Base-by-base conservation (phyloP, 148 eudicot genomes). In the Diospyros kaki region DNA sequence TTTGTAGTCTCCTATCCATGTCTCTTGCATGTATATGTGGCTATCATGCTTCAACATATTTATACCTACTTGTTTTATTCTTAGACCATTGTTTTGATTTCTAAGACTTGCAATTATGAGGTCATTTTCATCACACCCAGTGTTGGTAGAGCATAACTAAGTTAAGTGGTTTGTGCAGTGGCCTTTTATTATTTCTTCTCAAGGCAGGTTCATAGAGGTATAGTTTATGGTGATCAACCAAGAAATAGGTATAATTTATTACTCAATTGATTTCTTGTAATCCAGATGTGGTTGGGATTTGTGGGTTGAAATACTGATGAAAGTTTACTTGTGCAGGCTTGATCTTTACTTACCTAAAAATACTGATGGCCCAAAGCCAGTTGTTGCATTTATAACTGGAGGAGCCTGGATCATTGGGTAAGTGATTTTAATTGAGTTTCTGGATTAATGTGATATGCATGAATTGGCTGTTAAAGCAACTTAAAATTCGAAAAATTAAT, bases 331-430 rank as follows among this genome's bases (percentile, higher is more conserved):
- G 14, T 76, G 81, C 86, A 89, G 92, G 87, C 90, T 89, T 55
- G 92, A 89, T 86, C 81, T 89, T 42, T 89, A 86, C 76, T 75
- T 89, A 60, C 92, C 92, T 40, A 83, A 85, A 86, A 72, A 81
- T 74, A 72, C 56, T 50, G 73, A 81, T 68, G 84, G 89, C 64
- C 86, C 81, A 55, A 86, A 83, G 80, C 92, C 92, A 72, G 92
- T 89, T 58, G 86, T 89, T 75, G 90, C 92, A 68, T 89, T 89
- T 81, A 76, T 89, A 59, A 89, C 92, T 55, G 92, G 92, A 77
- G 92, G 92, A 77, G 92, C 92, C 64, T 89, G 92, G 92, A 87
- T 89, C 18, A 83, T 89, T 68, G 92, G 92, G 92, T 89, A 68
- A 75, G 88, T 80, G 40, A 40, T 76, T 41, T 3, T 58, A 42